A percentile compares a stretch with the other conserved stretches of the same genome.
Evolutionary conservation across 352 stramenopile species (phyloP).

Genomic region (Phytophthora agathidicida): DNA sequence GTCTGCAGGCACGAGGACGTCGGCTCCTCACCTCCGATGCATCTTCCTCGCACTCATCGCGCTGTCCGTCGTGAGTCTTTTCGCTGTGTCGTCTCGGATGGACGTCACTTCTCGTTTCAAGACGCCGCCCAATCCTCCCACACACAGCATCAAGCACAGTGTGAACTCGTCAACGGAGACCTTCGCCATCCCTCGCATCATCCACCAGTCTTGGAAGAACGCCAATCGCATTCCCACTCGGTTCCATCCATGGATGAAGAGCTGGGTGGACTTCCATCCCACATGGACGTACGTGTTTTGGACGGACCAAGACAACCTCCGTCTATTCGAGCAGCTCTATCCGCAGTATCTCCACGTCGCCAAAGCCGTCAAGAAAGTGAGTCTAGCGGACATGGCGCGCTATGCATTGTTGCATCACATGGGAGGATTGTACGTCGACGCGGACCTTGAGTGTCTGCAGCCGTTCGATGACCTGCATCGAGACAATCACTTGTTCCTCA

Average conservation of each 20-base stretch:
- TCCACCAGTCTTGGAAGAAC: conserved; percentile 68
- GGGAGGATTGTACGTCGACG: conserved; percentile 59
- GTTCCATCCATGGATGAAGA: conserved; percentile 65
- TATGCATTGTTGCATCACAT: conserved; percentile 60
- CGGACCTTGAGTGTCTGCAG: conserved; percentile 58
- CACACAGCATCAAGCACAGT: not conserved
- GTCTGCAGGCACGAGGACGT: not conserved
- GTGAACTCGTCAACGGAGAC: not conserved
- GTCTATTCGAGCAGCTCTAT: conserved; percentile 53
- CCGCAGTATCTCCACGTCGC: conserved; percentile 52
- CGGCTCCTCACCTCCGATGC: conserved; percentile 14
- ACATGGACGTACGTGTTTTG: conserved; percentile 67
- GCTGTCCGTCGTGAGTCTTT: conserved; percentile 20
- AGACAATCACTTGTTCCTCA: conserved; percentile 46
- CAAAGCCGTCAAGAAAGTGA: conserved; percentile 45
- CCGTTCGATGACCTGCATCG: conserved; percentile 44
- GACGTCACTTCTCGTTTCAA: not conserved
- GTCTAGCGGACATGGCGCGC: conserved; percentile 53
- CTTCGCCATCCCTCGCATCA: conserved; percentile 45
- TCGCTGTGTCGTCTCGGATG: conserved; percentile 20
- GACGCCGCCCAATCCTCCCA: too few relatives aligned
- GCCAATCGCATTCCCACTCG: conserved; percentile 41
- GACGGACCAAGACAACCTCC: conserved; percentile 60
- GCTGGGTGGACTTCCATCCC: conserved; percentile 46
- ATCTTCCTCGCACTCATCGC: conserved; percentile 30